phyloP scores from a whole-genome alignment of 192 early-diverging fungal species.

The Coemansia sp. region DNA sequence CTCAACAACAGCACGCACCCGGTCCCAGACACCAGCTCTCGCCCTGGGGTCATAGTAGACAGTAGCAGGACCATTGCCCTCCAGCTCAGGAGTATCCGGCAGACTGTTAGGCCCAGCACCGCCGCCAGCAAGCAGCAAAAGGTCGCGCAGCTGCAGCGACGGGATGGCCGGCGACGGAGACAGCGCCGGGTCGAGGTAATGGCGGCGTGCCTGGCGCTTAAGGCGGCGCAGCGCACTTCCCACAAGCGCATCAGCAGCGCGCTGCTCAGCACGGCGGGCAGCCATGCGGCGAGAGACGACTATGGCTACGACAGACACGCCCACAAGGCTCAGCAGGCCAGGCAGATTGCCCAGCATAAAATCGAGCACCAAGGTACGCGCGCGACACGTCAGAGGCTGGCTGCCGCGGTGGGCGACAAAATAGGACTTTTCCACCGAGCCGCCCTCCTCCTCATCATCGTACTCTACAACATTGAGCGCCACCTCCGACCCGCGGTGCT shows the following conservation, averaged over 20 bases:
- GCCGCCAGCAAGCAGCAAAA: constrained; percentile 41
- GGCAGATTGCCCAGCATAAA: constrained; percentile 31
- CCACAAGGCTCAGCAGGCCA: constrained; percentile 14
- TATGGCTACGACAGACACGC: constrained; percentile 13
- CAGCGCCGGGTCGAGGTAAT: constrained; percentile 57
- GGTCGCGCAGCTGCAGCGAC: constrained; percentile 60
- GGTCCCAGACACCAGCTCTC: constrained; percentile 58
- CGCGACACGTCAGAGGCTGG: constrained; percentile 28
- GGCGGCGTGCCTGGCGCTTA: constrained; percentile 53
- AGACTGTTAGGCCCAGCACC: background rate
- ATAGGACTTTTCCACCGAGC: constrained; percentile 12
- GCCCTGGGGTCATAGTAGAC: constrained; percentile 45
- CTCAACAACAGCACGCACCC: constrained; percentile 57
- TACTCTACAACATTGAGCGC: constrained; percentile 23
- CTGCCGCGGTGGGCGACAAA: constrained; percentile 32
- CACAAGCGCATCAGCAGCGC: constrained; percentile 49
- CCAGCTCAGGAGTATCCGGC: background rate
- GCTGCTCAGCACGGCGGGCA: constrained; percentile 33
- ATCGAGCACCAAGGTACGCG: constrained; percentile 21
- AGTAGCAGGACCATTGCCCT: background rate
- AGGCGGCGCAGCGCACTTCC: constrained; percentile 46
- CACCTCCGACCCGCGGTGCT: constrained; percentile 10
- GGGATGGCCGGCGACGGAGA: constrained; percentile 55
- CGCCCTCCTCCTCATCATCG: constrained; percentile 22
- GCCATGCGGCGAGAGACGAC: constrained; percentile 34